These are phyloP conservation scores for Sarocladium oryzae DNA, from an alignment of 2,329 filamentous ascomycete genomes.

Conservation along the genomic window DNA sequence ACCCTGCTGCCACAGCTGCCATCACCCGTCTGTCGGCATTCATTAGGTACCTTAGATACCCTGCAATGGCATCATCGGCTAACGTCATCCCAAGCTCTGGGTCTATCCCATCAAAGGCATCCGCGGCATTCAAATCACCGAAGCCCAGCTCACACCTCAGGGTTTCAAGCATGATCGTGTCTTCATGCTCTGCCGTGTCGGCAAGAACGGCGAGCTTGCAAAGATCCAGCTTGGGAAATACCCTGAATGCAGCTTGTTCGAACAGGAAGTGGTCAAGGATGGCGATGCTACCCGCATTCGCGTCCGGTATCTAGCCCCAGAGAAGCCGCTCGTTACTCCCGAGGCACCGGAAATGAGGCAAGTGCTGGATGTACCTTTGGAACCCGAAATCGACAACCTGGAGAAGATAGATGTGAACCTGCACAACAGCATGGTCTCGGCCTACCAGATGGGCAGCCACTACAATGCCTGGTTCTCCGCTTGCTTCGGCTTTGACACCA, in stretches of 20 bases:
- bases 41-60: too few relatives aligned
- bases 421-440: slow-evolving; percentile 50
- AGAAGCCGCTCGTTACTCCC: slow-evolving; percentile 31
- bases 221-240: slow-evolving; percentile 55
- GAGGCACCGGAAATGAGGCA: slow-evolving; percentile 27
- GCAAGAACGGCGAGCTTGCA: slow-evolving; percentile 32
- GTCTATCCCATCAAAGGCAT: slow-evolving; percentile 70
- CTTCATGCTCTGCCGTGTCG: slow-evolving; percentile 61
- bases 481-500: slow-evolving; percentile 55
- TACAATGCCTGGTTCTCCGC: slow-evolving; percentile 62
- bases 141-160: slow-evolving; percentile 49
- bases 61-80: not conserved
- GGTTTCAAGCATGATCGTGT: slow-evolving; percentile 61
- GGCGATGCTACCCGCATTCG: slow-evolving; percentile 22
- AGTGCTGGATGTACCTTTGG: slow-evolving; percentile 49
- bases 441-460: slow-evolving; percentile 54
- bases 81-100: slow-evolving; percentile 40
- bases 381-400: slow-evolving; percentile 41
- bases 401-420: slow-evolving; percentile 47
- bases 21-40: too few relatives aligned
- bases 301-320: slow-evolving; percentile 36
- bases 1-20: too few relatives aligned
- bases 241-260: slow-evolving; percentile 58
- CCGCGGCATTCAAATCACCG: slow-evolving; percentile 49
- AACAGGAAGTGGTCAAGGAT: slow-evolving; percentile 43